These are phyloP conservation scores for Thymus quinquecostatus DNA, from an alignment of 257 asterid species.

Conservation along the genomic window DNA sequence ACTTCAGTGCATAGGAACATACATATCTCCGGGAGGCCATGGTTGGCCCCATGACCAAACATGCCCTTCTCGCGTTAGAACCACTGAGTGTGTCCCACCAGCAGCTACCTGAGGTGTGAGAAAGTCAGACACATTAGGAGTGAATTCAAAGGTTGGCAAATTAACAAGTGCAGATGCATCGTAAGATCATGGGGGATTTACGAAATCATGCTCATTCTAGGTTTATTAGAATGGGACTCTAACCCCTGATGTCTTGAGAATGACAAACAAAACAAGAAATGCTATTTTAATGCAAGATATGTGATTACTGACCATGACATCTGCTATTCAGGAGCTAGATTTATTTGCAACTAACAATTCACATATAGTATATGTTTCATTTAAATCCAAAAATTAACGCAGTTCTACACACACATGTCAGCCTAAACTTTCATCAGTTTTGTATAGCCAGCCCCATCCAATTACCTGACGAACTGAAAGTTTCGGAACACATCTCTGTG, in stretches of 20 bases:
- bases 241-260: conserved; percentile 4
- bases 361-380: conserved; percentile 9
- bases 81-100: conserved; percentile 98
- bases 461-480: conserved; percentile 94
- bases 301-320: not conserved
- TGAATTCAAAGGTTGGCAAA: conserved; percentile 22
- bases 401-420: conserved; percentile 13
- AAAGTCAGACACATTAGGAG: conserved; percentile 19
- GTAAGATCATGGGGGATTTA: conserved; percentile 6
- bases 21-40: conserved; percentile 99
- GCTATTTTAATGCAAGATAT: conserved; percentile 7
- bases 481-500: conserved; percentile 85
- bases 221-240: conserved; percentile 2
- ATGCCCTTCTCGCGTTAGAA: conserved; percentile 91
- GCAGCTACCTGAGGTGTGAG: conserved; percentile 84
- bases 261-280: not conserved
- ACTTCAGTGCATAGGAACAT: conserved; percentile 34
- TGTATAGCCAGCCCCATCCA: conserved; percentile 14
- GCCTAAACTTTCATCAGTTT: conserved; percentile 13
- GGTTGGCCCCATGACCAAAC: conserved; percentile 99
- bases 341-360: not conserved
- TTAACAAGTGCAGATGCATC: conserved; percentile 7
- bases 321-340: conserved; percentile 3
- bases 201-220: not conserved
- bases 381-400: conserved; percentile 3